Base-by-base conservation (phyloP, 1,284 basidiomycete genomes). In the Rhodotorula sp. region DNA sequence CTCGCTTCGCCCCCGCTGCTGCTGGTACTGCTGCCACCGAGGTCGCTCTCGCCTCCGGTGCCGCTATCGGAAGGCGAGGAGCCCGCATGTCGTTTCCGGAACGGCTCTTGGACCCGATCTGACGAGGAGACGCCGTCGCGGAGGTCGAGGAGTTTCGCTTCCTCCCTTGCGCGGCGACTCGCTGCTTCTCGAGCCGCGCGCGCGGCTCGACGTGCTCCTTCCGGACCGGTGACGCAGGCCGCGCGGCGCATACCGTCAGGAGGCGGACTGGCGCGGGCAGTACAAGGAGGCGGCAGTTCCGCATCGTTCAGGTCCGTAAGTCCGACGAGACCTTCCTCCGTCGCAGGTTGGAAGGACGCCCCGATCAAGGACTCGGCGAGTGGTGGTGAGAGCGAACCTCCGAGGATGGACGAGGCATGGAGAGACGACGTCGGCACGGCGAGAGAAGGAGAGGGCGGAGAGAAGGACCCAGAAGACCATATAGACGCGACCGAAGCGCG, bases 201-300 rank as follows among this genome's bases (percentile, higher is more conserved):
- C 26, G 74, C 74, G 5, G 74, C 74, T 10, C 72, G 72, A 23
- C 68, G 67, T 0, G 74, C 74, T 4, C 69, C 74, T 49, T 76
- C 74, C 1, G 74, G 74, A 0, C 74, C 74, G 0, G 64, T 71
- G 23, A 75, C n/a, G 5, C n/a, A 56, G 26, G 43, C 54, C 19
- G 52, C 28, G 2, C 60, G 48, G 34, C 67, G 61, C 26, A 48
- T 18, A 43, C 34, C 26, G 19, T 68, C 52, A 34, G 70, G 68
- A 26, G 67, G 47, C 2, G 68, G 63, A 8, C 59, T 31, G 4
- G 66, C 50, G 4, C 47, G 65, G 1, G 67, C 62, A 1, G 64
- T 71, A 34, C 50, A 59, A 23, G 69, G 69, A 12, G 54, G 66
- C 3, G 52, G 56, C 23, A 61, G 48, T 31, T 62, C 56, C 10